phyloP scores from a whole-genome alignment of 345 rosid species.

The Physaria fendleri region DNA sequence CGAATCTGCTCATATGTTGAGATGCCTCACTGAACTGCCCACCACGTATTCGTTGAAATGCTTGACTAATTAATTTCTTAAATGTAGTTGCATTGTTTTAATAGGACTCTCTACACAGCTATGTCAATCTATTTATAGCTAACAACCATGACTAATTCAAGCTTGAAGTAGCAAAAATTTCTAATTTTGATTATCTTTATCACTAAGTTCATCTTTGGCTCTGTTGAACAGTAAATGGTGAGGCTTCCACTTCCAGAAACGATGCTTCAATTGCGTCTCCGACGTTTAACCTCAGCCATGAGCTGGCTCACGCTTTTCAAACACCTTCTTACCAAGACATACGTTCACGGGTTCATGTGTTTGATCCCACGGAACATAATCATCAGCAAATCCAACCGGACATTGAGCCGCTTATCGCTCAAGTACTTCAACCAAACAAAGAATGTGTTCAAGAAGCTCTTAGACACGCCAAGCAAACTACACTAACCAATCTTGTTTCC shows the following conservation, averaged over 20 bases:
- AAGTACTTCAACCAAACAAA: conserved; percentile 47
- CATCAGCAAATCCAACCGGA: neutral
- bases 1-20: too few species aligned
- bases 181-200: too few species aligned
- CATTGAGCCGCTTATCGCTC: conserved; percentile 34
- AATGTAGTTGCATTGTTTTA: too few species aligned
- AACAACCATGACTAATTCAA: too few species aligned
- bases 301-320: conserved; percentile 46
- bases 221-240: conserved; percentile 33
- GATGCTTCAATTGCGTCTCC: too few species aligned
- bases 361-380: too few species aligned
- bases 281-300: conserved; percentile 46
- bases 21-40: too few species aligned
- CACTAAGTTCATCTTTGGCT: conserved; percentile 8
- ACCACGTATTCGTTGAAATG: conserved; percentile 45
- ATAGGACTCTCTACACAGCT: too few species aligned
- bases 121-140: too few species aligned
- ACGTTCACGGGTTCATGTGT: conserved; percentile 39
- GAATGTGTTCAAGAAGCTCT: conserved; percentile 57
- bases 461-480: conserved; percentile 30
- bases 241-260: conserved; percentile 27
- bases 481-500: conserved; percentile 48
- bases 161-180: too few species aligned
- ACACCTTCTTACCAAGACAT: conserved; percentile 56
- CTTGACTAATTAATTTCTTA: too few species aligned